Evolutionary conservation across 192 early-diverging fungal genomes (phyloP).

Genomic region (Rhizophagus sp.): DNA sequence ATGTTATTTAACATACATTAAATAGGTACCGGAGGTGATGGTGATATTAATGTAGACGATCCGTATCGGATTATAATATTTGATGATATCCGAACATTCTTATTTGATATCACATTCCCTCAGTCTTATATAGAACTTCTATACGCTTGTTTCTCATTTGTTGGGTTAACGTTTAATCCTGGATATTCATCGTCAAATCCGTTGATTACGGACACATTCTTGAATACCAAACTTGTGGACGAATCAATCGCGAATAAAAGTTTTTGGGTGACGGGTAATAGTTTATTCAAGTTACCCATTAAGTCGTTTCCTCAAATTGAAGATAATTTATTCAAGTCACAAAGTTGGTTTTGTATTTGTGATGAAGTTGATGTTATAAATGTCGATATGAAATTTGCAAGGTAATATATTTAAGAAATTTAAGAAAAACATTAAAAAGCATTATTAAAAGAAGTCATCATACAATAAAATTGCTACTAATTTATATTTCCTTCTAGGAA

Average conservation of each 20-base stretch:
- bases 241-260: constrained; percentile 12
- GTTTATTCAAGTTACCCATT: constrained; percentile 37
- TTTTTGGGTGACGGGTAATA: constrained; percentile 21
- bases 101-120: constrained; percentile 45
- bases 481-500: constrained; percentile 37
- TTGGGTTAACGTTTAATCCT: constrained; percentile 50
- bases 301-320: constrained; percentile 37
- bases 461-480: neutral
- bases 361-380: constrained; percentile 16
- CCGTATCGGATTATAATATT: constrained; percentile 55
- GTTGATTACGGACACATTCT: constrained; percentile 17
- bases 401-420: too few species aligned
- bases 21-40: neutral
- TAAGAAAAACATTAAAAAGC: neutral
- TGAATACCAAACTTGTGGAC: constrained; percentile 2
- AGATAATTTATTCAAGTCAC: constrained; percentile 38
- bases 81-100: constrained; percentile 50
- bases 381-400: constrained; percentile 35
- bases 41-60: constrained; percentile 46
- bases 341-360: constrained; percentile 37
- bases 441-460: neutral
- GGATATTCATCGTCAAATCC: constrained; percentile 31
- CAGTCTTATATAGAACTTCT: constrained; percentile 44
- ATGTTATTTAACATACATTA: neutral
- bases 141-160: constrained; percentile 50